Evolutionary conservation across 2,329 filamentous ascomycete genomes (phyloP), one percentile per base, ranked within the genome.

Genomic region (Fusarium domesticum): DNA sequence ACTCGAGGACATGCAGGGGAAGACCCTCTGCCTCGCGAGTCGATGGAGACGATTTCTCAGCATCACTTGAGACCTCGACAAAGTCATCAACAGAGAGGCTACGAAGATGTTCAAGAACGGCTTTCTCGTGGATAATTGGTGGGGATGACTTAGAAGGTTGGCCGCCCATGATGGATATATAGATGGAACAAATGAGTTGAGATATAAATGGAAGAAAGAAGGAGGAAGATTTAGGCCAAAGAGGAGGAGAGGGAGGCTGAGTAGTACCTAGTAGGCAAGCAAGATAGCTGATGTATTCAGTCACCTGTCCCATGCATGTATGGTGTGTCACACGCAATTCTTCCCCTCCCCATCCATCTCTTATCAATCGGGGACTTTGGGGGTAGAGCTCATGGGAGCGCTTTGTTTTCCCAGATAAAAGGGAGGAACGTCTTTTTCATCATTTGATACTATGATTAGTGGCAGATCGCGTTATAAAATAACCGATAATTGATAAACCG

Each of bases 1-100:
- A 63, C 45, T 72, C 66, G 10, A 82, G 70, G 5, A 74, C 65
- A 11, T 71, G 61, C 11, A 81, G 63, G 2, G 76, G 76, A 4
- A 89, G 70, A 42, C 66, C 64, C 58, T 76, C 68, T 2, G 71
- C 65, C 32, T 66, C 50, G 8, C 57, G 58, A 14, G 47, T 35
- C 16, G 54, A 31, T 6, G 41, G 39, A 7, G 25, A 23, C 14
- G 20, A n/a, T 50, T 65, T 65, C 37, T 64, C 62, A 18, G 30
- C 42, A 18, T 54, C 71, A 40, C 65, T 64, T 20, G 69, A 68
- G n/a, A 82, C 64, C 47, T 77, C 68, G 20, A 80, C 64, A 45
- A 76, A 81, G 37, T 78, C 72, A 30, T 76, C 71, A 28, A 79
- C 47, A 42, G 75, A 68, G 36, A 81, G 65, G 31, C 63, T 63